Base-by-base conservation (phyloP, 768 basidiomycete species). In the Tricholoma matsutake region DNA sequence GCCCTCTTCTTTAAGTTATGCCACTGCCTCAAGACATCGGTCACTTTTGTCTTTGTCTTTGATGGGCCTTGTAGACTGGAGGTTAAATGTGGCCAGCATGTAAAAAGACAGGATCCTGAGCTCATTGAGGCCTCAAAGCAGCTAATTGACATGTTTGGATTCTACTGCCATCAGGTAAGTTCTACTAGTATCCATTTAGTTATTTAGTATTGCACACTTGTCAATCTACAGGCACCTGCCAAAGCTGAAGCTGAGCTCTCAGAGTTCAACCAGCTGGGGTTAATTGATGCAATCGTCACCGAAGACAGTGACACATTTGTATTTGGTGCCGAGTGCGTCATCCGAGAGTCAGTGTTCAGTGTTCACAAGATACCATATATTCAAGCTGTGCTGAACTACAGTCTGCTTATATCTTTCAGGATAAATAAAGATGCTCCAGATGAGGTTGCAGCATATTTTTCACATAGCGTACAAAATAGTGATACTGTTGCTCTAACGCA, bases 241-340 rank as follows among this genome's bases (percentile, higher is more conserved):
- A 83, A 83, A 68, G 83, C 83, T 1, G 83, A 83, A 55, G 82
- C 82, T 1, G 82, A 83, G 57, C 71, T 85, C 4, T 81, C 82
- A 2, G 65, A 72, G 14, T 72, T 83, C 63, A 79, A 76, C 41
- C 60, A 66, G 0, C 63, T 69, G 53, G 76, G 76, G 13, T 63
- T 72, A 25, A 75, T 85, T 39, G 82, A 84, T 68, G 77, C 76
- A 4, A 73, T 83, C 4, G 57, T 83, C 10, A 77, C 82, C 0
- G 79, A 82, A 37, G 83, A 85, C 64, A 76, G 75, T 1, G 82
- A 85, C 63, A 70, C 72, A 0, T 67, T 83, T 32, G 66, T 83
- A 1, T 83, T 83, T 59, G 81, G 82, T 0, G 81, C 78, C 0
- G 65, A 65, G 0, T 71, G 67, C 18, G 68, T 81, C 1, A 69